phyloP scores from a whole-genome alignment of 805 yeast genomes.

The Candida tammaniensis region DNA sequence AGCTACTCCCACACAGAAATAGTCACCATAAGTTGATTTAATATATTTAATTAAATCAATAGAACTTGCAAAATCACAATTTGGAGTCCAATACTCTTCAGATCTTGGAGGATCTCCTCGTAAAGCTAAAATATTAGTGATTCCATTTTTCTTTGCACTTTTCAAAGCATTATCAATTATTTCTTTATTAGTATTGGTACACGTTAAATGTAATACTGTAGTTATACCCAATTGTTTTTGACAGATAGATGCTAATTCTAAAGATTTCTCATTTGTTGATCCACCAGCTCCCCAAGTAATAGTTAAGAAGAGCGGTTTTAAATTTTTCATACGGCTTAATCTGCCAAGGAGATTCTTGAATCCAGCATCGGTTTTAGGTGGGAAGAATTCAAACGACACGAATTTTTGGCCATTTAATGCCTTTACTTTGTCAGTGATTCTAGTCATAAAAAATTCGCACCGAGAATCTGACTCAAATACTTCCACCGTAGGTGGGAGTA shows the following conservation, averaged over 20 bases:
- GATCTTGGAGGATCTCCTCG: slow-evolving; percentile 96
- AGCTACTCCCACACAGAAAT: slow-evolving; percentile 93
- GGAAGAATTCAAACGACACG: slow-evolving; percentile 92
- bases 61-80: slow-evolving; percentile 69
- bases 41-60: slow-evolving; percentile 85
- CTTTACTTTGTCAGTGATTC: slow-evolving; percentile 45
- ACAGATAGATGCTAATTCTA: slow-evolving; percentile 77
- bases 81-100: slow-evolving; percentile 54
- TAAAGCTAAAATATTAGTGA: slow-evolving; percentile 84
- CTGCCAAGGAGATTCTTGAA: slow-evolving; percentile 81
- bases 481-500: neutral
- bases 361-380: slow-evolving; percentile 94
- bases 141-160: slow-evolving; percentile 72
- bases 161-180: slow-evolving; percentile 77
- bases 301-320: slow-evolving; percentile 87
- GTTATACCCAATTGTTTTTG: slow-evolving; percentile 77
- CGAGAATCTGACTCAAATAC: neutral
- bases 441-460: slow-evolving; percentile 3
- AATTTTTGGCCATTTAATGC: slow-evolving; percentile 46
- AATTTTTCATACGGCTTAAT: slow-evolving; percentile 80
- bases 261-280: slow-evolving; percentile 79
- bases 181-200: slow-evolving; percentile 83
- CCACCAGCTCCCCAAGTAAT: slow-evolving; percentile 99
- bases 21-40: slow-evolving; percentile 64
- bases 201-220: slow-evolving; percentile 90